phyloP scores from a whole-genome alignment of 352 stramenopile genomes.

The Pythium phragmitis region DNA sequence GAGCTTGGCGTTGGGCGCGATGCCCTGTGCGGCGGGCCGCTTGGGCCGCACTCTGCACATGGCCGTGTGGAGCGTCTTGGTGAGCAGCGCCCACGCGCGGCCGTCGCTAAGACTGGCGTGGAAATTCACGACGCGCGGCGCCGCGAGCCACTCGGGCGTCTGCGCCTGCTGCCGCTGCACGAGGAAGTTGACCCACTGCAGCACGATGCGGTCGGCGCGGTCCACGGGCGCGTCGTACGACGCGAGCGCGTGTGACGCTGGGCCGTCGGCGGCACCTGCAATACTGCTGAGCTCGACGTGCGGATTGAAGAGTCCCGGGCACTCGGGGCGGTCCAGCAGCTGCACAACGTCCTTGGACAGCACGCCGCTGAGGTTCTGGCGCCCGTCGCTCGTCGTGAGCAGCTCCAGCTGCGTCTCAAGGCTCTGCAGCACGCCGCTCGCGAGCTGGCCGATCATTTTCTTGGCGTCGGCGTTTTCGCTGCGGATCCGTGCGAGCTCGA shows the following conservation, averaged over 20 bases:
- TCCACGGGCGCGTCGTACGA: slow-evolving; percentile 55
- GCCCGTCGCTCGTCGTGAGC: slow-evolving; percentile 57
- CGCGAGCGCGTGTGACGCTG: slow-evolving; percentile 12
- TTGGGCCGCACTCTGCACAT: slow-evolving; percentile 55
- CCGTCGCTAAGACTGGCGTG: slow-evolving; percentile 65
- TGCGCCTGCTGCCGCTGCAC: slow-evolving; percentile 34
- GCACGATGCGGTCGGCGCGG: slow-evolving; percentile 67
- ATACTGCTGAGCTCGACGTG: slow-evolving; percentile 29
- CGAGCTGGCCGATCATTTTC: slow-evolving; percentile 67
- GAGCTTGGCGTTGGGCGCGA: slow-evolving; percentile 36
- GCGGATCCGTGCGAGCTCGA: slow-evolving; percentile 55
- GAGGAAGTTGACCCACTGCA: slow-evolving; percentile 73
- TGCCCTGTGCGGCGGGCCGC: background rate
- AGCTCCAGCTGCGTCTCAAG: slow-evolving; percentile 64
- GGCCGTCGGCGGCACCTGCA: slow-evolving; percentile 16
- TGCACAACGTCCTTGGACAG: slow-evolving; percentile 66
- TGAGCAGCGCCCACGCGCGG: slow-evolving; percentile 51
- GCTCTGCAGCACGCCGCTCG: slow-evolving; percentile 37
- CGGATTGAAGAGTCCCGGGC: slow-evolving; percentile 62
- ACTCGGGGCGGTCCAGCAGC: slow-evolving; percentile 63
- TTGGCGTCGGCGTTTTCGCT: slow-evolving; percentile 66
- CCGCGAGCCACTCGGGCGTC: slow-evolving; percentile 47
- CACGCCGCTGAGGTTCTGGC: slow-evolving; percentile 58
- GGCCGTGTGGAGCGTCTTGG: slow-evolving; percentile 59
- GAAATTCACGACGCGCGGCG: slow-evolving; percentile 61